Percentiles rank a stretch among this genome's conserved stretches.
phyloP scores from a whole-genome alignment of 139 green algal genomes.

The Chlamydomonas sp. region DNA sequence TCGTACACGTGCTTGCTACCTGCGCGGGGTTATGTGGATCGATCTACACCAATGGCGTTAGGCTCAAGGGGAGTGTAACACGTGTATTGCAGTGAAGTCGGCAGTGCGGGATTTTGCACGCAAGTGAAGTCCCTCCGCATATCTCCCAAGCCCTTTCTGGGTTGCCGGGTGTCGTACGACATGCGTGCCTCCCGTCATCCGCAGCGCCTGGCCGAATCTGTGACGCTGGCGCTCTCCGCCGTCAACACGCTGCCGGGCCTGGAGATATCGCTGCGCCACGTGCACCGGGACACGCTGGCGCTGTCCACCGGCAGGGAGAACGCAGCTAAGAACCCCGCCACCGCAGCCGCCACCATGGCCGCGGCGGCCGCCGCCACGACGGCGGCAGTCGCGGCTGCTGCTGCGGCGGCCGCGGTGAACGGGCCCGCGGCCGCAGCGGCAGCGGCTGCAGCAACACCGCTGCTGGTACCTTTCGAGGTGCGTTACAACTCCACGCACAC shows the following conservation, averaged over 20 bases:
- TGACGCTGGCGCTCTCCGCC: slow-evolving; percentile 5
- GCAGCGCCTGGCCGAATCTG: slow-evolving; percentile 28
- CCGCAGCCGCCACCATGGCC: slow-evolving; percentile 10
- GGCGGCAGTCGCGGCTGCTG: background rate
- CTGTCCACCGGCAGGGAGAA: background rate
- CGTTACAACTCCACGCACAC: no score
- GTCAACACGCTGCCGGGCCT: slow-evolving; percentile 44
- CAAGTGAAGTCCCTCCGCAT: no score
- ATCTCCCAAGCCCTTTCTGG: no score
- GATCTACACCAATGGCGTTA: no score
- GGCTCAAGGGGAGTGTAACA: no score
- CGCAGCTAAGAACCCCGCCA: background rate
- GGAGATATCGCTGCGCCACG: slow-evolving; percentile 24
- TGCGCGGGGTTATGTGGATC: no score
- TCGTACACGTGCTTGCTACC: no score
- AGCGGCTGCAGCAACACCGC: background rate
- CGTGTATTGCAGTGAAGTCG: no score
- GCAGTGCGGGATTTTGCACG: no score
- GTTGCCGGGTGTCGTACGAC: background rate
- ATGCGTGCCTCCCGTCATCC: background rate
- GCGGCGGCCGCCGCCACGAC: background rate
- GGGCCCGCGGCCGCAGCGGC: background rate
- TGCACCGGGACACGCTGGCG: background rate
- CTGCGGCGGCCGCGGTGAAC: background rate
- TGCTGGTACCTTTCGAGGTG: slow-evolving; percentile 35